These are phyloP conservation scores for Neocucurbitaria cava DNA, from an alignment of 2,329 filamentous ascomycete species.

Conservation along the genomic window DNA sequence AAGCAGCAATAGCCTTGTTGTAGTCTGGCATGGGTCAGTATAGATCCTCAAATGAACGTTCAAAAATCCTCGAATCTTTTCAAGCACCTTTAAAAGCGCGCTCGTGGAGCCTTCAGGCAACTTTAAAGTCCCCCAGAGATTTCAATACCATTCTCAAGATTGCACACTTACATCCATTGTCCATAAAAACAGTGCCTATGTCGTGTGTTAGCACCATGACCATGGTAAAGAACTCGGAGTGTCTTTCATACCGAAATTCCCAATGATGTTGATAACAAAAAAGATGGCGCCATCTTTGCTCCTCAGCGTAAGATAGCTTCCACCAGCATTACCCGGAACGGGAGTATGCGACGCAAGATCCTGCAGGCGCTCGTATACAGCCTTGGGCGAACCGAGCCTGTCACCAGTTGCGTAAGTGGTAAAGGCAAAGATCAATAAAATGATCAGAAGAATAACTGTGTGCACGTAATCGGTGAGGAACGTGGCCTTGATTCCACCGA, in stretches of 20 bases:
- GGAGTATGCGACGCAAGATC: slow-evolving; percentile 72
- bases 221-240: too few relatives aligned
- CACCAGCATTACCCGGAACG: slow-evolving; percentile 75
- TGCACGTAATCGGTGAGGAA: slow-evolving; percentile 85
- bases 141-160: too few relatives aligned
- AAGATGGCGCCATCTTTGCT: slow-evolving; percentile 83
- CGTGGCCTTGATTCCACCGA: slow-evolving; percentile 73
- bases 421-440: slow-evolving; percentile 84
- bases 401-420: slow-evolving; percentile 79
- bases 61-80: too few relatives aligned
- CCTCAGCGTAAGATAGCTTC: slow-evolving; percentile 88
- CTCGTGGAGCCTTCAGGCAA: too few relatives aligned
- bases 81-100: too few relatives aligned
- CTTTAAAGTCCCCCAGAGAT: too few relatives aligned
- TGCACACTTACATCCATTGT: slow-evolving; percentile 69
- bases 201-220: too few relatives aligned
- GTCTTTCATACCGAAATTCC: slow-evolving; percentile 67
- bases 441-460: slow-evolving; percentile 81
- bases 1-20: slow-evolving; percentile 90
- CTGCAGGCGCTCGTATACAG: slow-evolving; percentile 79
- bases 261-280: slow-evolving; percentile 88
- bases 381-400: slow-evolving; percentile 74
- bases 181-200: slow-evolving; percentile 74
- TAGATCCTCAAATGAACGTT: not conserved
- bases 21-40: slow-evolving; percentile 55